These are phyloP conservation scores for Sugiyamaella castrensis DNA, from an alignment of 1,139 yeast genomes.

Conservation along the genomic window DNA sequence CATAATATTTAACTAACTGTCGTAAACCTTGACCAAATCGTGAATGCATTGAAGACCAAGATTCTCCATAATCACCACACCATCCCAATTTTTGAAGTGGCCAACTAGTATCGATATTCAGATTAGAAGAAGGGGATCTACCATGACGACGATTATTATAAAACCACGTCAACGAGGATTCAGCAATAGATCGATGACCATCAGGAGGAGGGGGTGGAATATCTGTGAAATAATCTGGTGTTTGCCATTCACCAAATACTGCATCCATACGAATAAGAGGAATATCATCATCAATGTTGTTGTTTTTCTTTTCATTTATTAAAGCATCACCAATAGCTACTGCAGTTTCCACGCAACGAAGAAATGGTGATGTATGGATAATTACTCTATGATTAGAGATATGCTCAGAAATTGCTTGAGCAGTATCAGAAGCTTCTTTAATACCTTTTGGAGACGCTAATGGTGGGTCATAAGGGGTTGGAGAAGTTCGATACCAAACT, in stretches of 20 bases:
- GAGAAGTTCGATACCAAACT: conserved; percentile 34
- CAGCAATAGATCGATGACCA: conserved; percentile 32
- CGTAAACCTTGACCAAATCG: conserved; percentile 35
- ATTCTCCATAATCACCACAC: conserved; percentile 40
- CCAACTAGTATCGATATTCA: conserved; percentile 29
- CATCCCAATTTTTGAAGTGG: conserved; percentile 33
- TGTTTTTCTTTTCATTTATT: conserved; percentile 4
- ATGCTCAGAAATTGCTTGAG: conserved; percentile 8
- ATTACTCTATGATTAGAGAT: conserved; percentile 15
- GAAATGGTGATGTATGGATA: conserved; percentile 40
- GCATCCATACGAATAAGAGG: conserved; percentile 35
- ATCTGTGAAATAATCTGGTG: conserved; percentile 38
- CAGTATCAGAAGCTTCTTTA: conserved; percentile 30
- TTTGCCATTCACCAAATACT: conserved; percentile 43
- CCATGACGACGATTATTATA: conserved; percentile 5
- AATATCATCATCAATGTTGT: conserved; percentile 8
- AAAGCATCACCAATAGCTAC: conserved; percentile 29
- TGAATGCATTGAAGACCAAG: conserved; percentile 39
- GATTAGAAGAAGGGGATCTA: background rate
- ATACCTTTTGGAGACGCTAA: conserved; percentile 32
- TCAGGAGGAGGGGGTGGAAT: conserved; percentile 40
- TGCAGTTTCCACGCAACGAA: conserved; percentile 42
- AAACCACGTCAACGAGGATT: conserved; percentile 29
- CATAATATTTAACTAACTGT: conserved; percentile 28
- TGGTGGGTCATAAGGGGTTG: conserved; percentile 42